These are phyloP conservation scores for Geotrichum bryndzae DNA, from an alignment of 1,139 yeast species.

Conservation along the genomic window DNA sequence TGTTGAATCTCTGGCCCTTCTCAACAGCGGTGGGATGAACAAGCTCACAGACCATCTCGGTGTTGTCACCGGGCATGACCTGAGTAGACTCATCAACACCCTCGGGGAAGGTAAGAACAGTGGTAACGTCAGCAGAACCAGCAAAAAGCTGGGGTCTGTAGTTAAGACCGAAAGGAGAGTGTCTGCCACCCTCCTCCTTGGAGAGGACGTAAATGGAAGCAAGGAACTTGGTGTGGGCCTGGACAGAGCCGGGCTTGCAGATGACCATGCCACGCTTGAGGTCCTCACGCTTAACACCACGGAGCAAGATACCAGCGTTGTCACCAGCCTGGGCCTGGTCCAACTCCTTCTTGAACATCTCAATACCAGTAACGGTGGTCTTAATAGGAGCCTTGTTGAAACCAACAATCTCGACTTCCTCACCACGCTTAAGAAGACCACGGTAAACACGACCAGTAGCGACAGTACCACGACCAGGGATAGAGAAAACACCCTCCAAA, in stretches of 20 bases:
- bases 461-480: slow-evolving; percentile 99
- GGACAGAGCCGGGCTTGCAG: slow-evolving; percentile 86
- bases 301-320: slow-evolving; percentile 93
- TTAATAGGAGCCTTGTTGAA: slow-evolving; percentile 78
- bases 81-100: slow-evolving; percentile 80
- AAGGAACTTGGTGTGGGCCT: slow-evolving; percentile 89
- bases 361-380: slow-evolving; percentile 96
- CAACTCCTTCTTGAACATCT: slow-evolving; percentile 98
- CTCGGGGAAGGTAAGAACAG: slow-evolving; percentile 84
- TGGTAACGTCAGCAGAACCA: slow-evolving; percentile 95
- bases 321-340: slow-evolving; percentile 98
- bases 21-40: slow-evolving; percentile 91
- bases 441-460: slow-evolving; percentile 99
- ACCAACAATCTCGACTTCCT: slow-evolving; percentile 96
- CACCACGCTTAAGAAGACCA: slow-evolving; percentile 95
- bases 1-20: slow-evolving; percentile 95
- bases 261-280: slow-evolving; percentile 96
- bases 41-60: slow-evolving; percentile 91
- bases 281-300: slow-evolving; percentile 98
- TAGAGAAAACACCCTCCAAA: slow-evolving; percentile 94
- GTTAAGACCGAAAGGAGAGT: slow-evolving; percentile 93
- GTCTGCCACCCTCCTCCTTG: slow-evolving; percentile 99
- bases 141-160: slow-evolving; percentile 97
- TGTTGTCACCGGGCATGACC: slow-evolving; percentile 97
- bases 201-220: slow-evolving; percentile 89